Base-by-base conservation (phyloP, 2,329 filamentous ascomycete species). In the Rhynchosporium secalis region DNA sequence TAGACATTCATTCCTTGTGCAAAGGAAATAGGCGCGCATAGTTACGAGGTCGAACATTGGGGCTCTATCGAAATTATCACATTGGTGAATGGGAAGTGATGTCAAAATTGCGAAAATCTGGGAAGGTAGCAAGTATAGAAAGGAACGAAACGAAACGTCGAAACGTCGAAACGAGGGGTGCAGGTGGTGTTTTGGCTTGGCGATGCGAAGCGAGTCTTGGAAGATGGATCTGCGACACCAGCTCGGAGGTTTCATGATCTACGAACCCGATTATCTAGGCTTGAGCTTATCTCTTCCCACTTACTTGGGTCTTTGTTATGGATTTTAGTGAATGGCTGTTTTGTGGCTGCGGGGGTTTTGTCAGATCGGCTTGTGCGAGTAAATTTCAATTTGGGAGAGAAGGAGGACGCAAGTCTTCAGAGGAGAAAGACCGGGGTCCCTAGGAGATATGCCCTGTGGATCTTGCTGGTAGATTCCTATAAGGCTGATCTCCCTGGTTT, bases 211-310 rank as follows among this genome's bases (percentile, higher is more conserved):
- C 51, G 51, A 54, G 51, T 8, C 12, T 12, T 4, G 13, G 33
- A 40, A 36, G 51, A 52, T 54, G 51, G 20, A 54, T 54, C 51
- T 54, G 33, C 51, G 51, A 54, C 49, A 54, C 20, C 20, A 54
- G 4, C 7, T 54, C 36, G 51, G 51, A 41, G 51, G 51, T 54
- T 54, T 54, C 51, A 54, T 38, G 51, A 33, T 41, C 38, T 54
- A 20, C 33, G 51, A 40, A 10, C 5, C 7, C 28, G 1, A 10
- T 20, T 54, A 28, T 54, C 4, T 41, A 20, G 49, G 36, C 15
- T 20, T 54, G 28, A 36, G 20, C 49, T 52, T 8, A 33, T 51
- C 47, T n/a, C 31, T 15, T 28, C 29, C 15, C 28, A 7, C 29
- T 13, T 51, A 51, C n/a, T 46, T 20, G 4, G 7, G 4, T n/a